Percentiles rank a stretch among this genome's conserved stretches.
Conservation (phyloP, 805 yeast genomes). For the Hagleromyces aurorensis region DNA sequence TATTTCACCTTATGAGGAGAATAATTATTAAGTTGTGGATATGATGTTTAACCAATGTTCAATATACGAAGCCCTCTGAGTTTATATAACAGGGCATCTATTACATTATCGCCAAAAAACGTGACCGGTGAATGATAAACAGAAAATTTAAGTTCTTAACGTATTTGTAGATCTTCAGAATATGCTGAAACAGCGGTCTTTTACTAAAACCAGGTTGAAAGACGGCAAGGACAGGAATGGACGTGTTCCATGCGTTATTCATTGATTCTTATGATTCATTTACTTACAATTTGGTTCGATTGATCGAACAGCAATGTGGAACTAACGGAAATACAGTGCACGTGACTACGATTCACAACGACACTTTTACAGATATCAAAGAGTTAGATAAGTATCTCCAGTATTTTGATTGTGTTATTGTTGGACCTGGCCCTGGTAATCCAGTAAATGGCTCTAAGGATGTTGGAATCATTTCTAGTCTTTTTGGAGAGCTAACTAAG, state of each 20-base stretch:
- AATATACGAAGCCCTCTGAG: no score
- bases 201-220: no score
- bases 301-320: constrained; percentile 47
- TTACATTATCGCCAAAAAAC: no score
- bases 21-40: no score
- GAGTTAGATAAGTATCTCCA: constrained; percentile 39
- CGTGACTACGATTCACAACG: constrained; percentile 34
- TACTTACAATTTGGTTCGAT: constrained; percentile 67
- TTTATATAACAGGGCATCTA: no score
- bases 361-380: constrained; percentile 26
- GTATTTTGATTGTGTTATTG: constrained; percentile 62
- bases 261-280: constrained; percentile 95
- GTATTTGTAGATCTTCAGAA: no score
- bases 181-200: no score
- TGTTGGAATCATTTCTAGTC: constrained; percentile 58
- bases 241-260: constrained; percentile 22
- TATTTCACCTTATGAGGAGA: no score
- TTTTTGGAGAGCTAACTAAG: constrained; percentile 37
- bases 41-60: no score
- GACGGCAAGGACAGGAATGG: no score
- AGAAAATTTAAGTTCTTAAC: no score
- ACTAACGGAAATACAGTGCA: constrained; percentile 12
- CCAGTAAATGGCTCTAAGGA: constrained; percentile 52
- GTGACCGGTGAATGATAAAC: no score
- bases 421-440: constrained; percentile 98